Evolutionary conservation across 2,329 filamentous ascomycete genomes (phyloP), one percentile per base, ranked within the genome.

Genomic region (Diplodia corticola): DNA sequence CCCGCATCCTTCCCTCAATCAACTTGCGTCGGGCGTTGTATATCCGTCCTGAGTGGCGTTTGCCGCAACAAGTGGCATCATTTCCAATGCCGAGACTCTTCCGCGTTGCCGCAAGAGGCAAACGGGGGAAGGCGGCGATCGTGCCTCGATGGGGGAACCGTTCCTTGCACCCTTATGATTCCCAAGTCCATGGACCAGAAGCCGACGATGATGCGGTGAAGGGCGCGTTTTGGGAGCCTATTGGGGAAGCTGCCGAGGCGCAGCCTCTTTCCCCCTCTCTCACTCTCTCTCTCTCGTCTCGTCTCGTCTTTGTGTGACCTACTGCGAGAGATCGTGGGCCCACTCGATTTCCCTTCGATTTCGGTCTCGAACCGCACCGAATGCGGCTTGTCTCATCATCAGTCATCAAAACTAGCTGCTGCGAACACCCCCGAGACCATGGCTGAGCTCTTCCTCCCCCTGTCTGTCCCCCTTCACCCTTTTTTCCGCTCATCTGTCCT

Each of bases 301-400:
- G 40, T 44, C 5, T 35, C 28, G 33, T 3, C 33, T 35, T n/a
- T 30, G 28, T 22, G 50, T 24, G 33, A 53, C 51, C 30, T 37
- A n/a, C 51, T 22, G 51, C 51, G 33, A 35, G n/a, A 50, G 26
- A 30, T 20, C 10, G 40, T 20, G 40, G 40, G 40, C 40, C 20
- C 40, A 20, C 1, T n/a, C n/a, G n/a, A 20, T 44, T 44, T 44
- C 24, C 28, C 51, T 54, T 54, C 7, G 30, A 13, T 30, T 30
- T 30, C 15, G 5, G 28, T 33, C n/a, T n/a, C 51, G 30, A 20
- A 20, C 7, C 51, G 30, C 12, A 20, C 7, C 30, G 17, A 35
- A 54, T 15, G 51, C 30, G 40, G 17, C 40, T 44, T 44, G 57
- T 61, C 57, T 61, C 57, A 61, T 24, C 57, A 61, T 61, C 57